Percentiles rank a stretch among this genome's conserved stretches.
Evolutionary conservation across 1,139 yeast genomes (phyloP).

Genomic region (Diutina ranongensis): DNA sequence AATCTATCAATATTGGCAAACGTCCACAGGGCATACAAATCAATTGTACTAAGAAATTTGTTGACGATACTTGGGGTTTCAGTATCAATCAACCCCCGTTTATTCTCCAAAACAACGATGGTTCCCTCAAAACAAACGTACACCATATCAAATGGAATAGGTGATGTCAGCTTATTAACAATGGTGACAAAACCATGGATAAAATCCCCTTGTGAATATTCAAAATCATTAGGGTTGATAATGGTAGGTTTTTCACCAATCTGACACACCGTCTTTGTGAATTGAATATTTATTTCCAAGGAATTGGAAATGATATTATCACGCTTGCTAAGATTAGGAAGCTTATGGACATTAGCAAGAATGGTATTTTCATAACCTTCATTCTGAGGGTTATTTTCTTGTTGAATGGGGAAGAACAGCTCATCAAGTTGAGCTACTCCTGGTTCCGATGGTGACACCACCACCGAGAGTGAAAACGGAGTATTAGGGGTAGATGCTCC

Average conservation of each 20-base stretch:
- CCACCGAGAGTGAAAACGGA: slow-evolving; percentile 9
- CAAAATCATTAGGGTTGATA: slow-evolving; percentile 19
- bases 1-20: slow-evolving; percentile 35
- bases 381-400: slow-evolving; percentile 12
- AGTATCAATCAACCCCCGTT: slow-evolving; percentile 19
- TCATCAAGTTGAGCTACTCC: slow-evolving; percentile 4
- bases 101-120: slow-evolving; percentile 17
- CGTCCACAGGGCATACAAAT: slow-evolving; percentile 36
- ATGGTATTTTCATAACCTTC: slow-evolving; percentile 35
- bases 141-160: slow-evolving; percentile 30
- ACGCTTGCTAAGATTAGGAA: slow-evolving; percentile 23
- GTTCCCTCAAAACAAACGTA: slow-evolving; percentile 25
- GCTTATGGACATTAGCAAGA: slow-evolving; percentile 30
- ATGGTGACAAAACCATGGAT: slow-evolving; percentile 29
- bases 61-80: slow-evolving; percentile 15
- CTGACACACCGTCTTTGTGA: slow-evolving; percentile 33
- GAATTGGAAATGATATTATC: slow-evolving; percentile 17
- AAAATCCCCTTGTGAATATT: slow-evolving; percentile 28
- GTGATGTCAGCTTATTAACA: slow-evolving; percentile 18
- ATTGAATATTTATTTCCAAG: slow-evolving; percentile 21
- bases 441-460: slow-evolving; percentile 9
- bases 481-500: slow-evolving; percentile 13
- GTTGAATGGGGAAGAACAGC: slow-evolving; percentile 6
- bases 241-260: slow-evolving; percentile 25
- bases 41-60: slow-evolving; percentile 31